These are phyloP conservation scores for Adiantum capillusveneris DNA, from an alignment of 75 land plant genomes.

Conservation along the genomic window DNA sequence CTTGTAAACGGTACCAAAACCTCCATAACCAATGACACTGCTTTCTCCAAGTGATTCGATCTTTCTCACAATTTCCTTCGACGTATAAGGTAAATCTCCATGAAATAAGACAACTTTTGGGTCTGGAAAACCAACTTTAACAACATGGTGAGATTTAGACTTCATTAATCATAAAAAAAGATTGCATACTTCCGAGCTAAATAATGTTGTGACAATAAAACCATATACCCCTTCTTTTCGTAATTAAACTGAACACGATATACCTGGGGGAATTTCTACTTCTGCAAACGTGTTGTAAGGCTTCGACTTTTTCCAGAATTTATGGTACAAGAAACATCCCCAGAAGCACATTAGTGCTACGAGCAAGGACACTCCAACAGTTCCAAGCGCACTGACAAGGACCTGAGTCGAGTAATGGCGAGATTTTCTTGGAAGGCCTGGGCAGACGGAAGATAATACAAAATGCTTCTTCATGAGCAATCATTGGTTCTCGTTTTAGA, in stretches of 20 bases:
- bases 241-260: no score
- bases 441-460: neutral
- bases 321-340: slow-evolving; percentile 84
- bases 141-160: no score
- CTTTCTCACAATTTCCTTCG: slow-evolving; percentile 78
- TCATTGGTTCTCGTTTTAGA: no score
- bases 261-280: neutral
- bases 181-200: no score
- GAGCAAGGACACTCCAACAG: slow-evolving; percentile 70
- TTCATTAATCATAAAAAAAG: no score
- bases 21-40: slow-evolving; percentile 75
- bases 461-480: no score
- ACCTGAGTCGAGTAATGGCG: slow-evolving; percentile 44
- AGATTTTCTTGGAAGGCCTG: slow-evolving; percentile 6
- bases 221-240: no score
- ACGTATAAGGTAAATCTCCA: slow-evolving; percentile 80
- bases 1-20: slow-evolving; percentile 91
- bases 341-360: slow-evolving; percentile 91
- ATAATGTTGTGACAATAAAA: no score
- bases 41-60: slow-evolving; percentile 56
- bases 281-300: slow-evolving; percentile 12
- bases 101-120: slow-evolving; percentile 86
- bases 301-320: slow-evolving; percentile 46
- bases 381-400: slow-evolving; percentile 70
- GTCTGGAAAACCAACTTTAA: slow-evolving; percentile 45